Conservation (phyloP, 1,139 yeast genomes). For the Protomyces inundatus region DNA sequence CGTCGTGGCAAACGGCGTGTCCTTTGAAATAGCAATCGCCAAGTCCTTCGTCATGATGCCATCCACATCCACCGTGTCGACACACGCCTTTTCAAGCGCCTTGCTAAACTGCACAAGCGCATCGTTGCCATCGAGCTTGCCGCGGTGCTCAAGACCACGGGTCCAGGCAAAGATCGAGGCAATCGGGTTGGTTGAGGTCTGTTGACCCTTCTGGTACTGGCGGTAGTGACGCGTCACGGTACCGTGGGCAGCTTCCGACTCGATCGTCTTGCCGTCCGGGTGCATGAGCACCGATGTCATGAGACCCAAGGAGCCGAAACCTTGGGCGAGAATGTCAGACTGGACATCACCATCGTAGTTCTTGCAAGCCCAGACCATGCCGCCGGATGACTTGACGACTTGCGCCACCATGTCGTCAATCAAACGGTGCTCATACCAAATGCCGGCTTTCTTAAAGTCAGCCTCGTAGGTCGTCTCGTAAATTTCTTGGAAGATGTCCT, state of each 20-base stretch:
- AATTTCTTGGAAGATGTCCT: constrained; percentile 81
- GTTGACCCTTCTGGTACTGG: constrained; percentile 91
- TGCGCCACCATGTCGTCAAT: constrained; percentile 99
- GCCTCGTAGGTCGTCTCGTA: constrained; percentile 65
- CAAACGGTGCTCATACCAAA: constrained; percentile 93
- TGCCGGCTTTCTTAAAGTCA: constrained; percentile 66
- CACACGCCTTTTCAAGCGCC: constrained; percentile 69
- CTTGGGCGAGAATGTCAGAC: constrained; percentile 95
- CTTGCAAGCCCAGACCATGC: constrained; percentile 89
- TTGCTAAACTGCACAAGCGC: constrained; percentile 76
- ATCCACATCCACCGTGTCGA: constrained; percentile 79
- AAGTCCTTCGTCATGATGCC: constrained; percentile 93
- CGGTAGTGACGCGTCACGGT: constrained; percentile 95
- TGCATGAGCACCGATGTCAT: constrained; percentile 93
- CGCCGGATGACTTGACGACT: constrained; percentile 93
- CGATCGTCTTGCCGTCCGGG: constrained; percentile 93
- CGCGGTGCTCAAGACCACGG: constrained; percentile 86
- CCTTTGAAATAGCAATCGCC: constrained; percentile 30
- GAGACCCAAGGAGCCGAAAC: constrained; percentile 90
- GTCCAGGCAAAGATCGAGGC: constrained; percentile 99
- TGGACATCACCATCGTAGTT: constrained; percentile 98
- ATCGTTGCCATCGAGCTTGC: constrained; percentile 77
- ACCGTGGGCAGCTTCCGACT: constrained; percentile 96
- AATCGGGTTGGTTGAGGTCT: constrained; percentile 95
- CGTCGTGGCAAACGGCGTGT: constrained; percentile 23